phyloP scores from a whole-genome alignment of 306 rosid species.

The Abrus pulchellus region DNA sequence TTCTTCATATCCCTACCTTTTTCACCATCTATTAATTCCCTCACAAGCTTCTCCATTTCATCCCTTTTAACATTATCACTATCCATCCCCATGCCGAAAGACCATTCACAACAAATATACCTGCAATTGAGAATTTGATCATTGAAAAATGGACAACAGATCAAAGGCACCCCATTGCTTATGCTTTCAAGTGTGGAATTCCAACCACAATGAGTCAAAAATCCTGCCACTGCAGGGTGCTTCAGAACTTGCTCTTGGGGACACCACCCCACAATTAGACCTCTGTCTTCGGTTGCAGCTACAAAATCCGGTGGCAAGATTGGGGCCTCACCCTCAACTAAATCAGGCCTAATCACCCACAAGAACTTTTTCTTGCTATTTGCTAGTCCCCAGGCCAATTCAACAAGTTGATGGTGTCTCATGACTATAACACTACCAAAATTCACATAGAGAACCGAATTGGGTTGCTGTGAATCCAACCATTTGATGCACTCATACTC shows the following conservation, averaged over 20 bases:
- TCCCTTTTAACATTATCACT: constrained; percentile 56
- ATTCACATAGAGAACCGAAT: constrained; percentile 55
- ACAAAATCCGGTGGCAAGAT: constrained; percentile 49
- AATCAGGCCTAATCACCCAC: constrained; percentile 66
- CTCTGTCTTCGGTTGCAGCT: constrained; percentile 48
- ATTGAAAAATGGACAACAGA: constrained; percentile 57
- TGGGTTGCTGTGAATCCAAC: constrained; percentile 55
- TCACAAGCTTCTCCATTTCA: constrained; percentile 58
- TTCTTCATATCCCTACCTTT: constrained; percentile 57
- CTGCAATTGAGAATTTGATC: constrained; percentile 52
- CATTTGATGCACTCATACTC: constrained; percentile 58
- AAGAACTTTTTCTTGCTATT: constrained; percentile 52
- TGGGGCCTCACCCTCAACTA: constrained; percentile 45
- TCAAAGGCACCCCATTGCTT: constrained; percentile 53
- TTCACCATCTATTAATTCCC: constrained; percentile 55
- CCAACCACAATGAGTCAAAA: constrained; percentile 62
- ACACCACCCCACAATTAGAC: constrained; percentile 58
- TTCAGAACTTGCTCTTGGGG: constrained; percentile 64
- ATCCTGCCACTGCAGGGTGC: constrained; percentile 58
- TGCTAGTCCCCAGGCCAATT: constrained; percentile 63
- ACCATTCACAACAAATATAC: constrained; percentile 58
- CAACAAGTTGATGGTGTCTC: constrained; percentile 54
- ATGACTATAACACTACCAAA: constrained; percentile 59
- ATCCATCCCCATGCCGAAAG: constrained; percentile 54
- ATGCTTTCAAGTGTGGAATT: constrained; percentile 62